These are phyloP conservation scores for Zygoascus hellenicus DNA, from an alignment of 1,139 yeast genomes.

Conservation along the genomic window DNA sequence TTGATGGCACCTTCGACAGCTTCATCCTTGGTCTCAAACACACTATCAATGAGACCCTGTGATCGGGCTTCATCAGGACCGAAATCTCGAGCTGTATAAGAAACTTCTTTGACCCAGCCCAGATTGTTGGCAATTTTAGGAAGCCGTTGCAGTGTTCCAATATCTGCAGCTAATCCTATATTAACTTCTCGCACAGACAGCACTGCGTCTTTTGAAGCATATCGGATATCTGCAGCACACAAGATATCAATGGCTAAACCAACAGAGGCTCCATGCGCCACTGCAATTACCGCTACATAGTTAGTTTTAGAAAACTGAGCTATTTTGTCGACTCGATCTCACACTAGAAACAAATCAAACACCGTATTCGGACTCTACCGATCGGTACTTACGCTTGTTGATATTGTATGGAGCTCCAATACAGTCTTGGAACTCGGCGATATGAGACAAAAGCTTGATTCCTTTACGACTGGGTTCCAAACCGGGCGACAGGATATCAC, in stretches of 20 bases:
- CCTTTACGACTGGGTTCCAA: constrained; percentile 34
- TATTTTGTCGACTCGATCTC: neutral
- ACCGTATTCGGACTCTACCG: neutral
- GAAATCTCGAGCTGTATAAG: constrained; percentile 58
- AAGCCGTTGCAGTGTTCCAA: constrained; percentile 68
- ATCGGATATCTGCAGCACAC: constrained; percentile 52
- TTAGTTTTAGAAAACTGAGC: neutral
- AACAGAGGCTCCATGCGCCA: constrained; percentile 43
- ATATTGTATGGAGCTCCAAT: constrained; percentile 34
- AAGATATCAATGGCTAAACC: constrained; percentile 71
- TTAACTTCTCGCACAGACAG: constrained; percentile 66
- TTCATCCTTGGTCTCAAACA: constrained; percentile 43
- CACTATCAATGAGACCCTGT: constrained; percentile 50
- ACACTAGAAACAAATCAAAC: neutral
- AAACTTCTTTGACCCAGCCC: constrained; percentile 56
- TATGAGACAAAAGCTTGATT: constrained; percentile 24
- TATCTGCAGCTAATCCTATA: constrained; percentile 74
- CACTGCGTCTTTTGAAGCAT: constrained; percentile 48
- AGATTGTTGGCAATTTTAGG: constrained; percentile 51
- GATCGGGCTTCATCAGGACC: constrained; percentile 50
- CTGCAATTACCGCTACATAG: constrained; percentile 38
- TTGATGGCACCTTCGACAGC: constrained; percentile 48
- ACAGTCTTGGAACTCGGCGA: constrained; percentile 53
- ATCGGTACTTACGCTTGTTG: constrained; percentile 28
- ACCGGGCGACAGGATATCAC: constrained; percentile 10